Evolutionary conservation across 176 grass and related monocot species (phyloP).

Genomic region (Aegilops umbellulata): DNA sequence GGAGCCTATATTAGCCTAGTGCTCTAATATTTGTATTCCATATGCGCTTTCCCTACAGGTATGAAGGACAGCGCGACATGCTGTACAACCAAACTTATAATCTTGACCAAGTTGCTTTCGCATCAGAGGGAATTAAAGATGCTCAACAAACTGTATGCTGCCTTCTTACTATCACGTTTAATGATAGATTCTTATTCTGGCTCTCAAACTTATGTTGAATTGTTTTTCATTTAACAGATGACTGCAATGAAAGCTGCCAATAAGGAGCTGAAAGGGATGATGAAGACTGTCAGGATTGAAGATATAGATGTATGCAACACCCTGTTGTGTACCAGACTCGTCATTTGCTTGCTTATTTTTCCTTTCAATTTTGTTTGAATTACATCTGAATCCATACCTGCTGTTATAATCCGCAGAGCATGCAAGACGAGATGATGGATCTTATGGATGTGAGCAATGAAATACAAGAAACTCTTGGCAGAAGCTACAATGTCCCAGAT

Average conservation of each 20-base stretch:
- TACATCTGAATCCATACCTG: neutral
- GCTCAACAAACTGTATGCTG: slow-evolving; percentile 86
- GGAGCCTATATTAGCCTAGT: neutral
- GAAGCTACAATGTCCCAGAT: slow-evolving; percentile 93
- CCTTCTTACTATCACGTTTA: neutral
- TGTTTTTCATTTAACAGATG: slow-evolving; percentile 53
- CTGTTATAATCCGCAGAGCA: slow-evolving; percentile 53
- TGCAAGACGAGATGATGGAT: slow-evolving; percentile 99
- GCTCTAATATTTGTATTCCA: neutral
- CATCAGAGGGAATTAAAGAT: slow-evolving; percentile 89
- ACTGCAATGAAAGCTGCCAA: slow-evolving; percentile 91
- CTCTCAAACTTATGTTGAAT: neutral
- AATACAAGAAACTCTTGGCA: slow-evolving; percentile 97
- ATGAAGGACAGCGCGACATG: slow-evolving; percentile 95
- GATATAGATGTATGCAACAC: slow-evolving; percentile 79
- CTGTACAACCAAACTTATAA: slow-evolving; percentile 97
- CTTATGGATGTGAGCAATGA: slow-evolving; percentile 94
- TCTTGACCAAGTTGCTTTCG: slow-evolving; percentile 96
- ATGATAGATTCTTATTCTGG: neutral
- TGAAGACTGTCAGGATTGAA: slow-evolving; percentile 94
- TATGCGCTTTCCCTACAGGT: slow-evolving; percentile 44
- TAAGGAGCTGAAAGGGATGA: slow-evolving; percentile 98
- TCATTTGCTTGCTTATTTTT: neutral
- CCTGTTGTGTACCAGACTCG: neutral
- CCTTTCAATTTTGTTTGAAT: neutral